Conservation (phyloP, 1,284 basidiomycete species). For the Retiboletus fuscus region DNA sequence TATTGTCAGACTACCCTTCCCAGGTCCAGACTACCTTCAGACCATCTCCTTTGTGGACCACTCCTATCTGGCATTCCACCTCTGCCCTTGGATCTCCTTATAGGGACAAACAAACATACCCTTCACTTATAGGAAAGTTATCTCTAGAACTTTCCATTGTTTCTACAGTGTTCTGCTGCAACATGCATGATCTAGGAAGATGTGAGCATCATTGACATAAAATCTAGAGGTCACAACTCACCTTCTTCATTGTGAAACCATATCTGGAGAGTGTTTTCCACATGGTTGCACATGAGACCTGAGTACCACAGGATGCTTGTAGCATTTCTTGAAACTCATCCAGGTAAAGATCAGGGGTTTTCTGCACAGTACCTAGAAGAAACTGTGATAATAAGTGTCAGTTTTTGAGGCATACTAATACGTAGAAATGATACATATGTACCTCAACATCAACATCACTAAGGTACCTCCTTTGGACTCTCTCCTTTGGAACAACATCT, state of each 20-base stretch:
- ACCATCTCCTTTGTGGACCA: too few species aligned
- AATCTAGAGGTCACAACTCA: background rate
- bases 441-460: background rate
- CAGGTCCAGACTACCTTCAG: too few species aligned
- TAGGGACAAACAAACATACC: too few species aligned
- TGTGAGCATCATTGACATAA: background rate
- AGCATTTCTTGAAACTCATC: background rate
- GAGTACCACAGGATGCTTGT: background rate
- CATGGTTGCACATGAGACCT: background rate
- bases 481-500: background rate
- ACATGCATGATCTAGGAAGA: too few species aligned
- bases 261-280: background rate
- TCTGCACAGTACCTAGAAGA: background rate
- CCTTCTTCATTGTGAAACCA: background rate
- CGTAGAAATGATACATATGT: background rate
- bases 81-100: too few species aligned
- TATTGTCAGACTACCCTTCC: too few species aligned
- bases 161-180: too few species aligned
- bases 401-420: too few species aligned
- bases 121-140: too few species aligned
- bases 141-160: too few species aligned
- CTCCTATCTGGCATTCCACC: too few species aligned
- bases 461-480: background rate
- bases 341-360: background rate
- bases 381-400: too few species aligned